These are phyloP conservation scores for Aspergillus sp. DNA, from an alignment of 2,329 filamentous ascomycete species.

Conservation along the genomic window DNA sequence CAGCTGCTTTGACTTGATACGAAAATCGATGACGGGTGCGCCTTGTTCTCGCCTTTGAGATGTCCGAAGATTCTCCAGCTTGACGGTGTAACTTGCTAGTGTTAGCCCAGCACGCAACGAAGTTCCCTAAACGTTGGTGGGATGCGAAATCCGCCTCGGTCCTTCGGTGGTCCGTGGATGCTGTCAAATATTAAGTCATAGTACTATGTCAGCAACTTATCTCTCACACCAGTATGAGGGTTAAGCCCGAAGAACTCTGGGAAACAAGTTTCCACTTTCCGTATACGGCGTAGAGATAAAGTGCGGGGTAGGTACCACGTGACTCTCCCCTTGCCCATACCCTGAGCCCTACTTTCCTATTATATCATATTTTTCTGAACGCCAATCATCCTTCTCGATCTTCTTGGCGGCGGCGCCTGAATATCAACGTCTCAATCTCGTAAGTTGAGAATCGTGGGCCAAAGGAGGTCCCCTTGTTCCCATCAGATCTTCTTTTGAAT, in stretches of 20 bases:
- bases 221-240: not conserved
- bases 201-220: not conserved
- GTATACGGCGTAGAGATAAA: not conserved
- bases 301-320: constrained; percentile 7
- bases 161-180: not conserved
- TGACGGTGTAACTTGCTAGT: not conserved
- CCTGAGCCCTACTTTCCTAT: constrained; percentile 18
- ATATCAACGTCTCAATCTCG: not conserved
- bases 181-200: not conserved
- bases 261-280: no score
- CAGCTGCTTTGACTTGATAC: not conserved
- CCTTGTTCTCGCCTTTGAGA: not conserved
- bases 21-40: not conserved
- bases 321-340: constrained; percentile 12
- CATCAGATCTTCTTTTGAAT: not conserved
- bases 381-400: constrained; percentile 9
- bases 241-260: not conserved
- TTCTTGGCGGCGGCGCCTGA: not conserved
- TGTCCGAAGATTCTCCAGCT: not conserved
- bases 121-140: no score
- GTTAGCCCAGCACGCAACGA: not conserved
- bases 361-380: not conserved
- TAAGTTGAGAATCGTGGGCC: not conserved
- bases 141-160: not conserved
- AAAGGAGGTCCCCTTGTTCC: not conserved